Evolutionary conservation across 1,139 yeast genomes (phyloP), one percentile per base, ranked within the genome.

Genomic region (Blastobotrys buckinghamii): DNA sequence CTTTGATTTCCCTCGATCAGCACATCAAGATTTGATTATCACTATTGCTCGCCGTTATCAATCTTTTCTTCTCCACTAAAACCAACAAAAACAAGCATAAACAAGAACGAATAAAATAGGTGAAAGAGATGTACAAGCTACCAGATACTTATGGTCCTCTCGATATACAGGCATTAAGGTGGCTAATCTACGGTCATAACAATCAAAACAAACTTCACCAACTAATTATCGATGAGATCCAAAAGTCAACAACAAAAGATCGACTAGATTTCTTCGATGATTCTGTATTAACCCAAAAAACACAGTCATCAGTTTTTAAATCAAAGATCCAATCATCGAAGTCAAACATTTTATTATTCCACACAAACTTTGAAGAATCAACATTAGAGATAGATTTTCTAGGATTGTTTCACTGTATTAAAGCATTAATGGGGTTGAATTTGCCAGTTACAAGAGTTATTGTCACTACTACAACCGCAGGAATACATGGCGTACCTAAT

Each of bases 401-500:
- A 3, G 29, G 38, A 9, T 12, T 42, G 4, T 42, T 32, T 29
- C 30, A 42, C 9, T 8, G 30, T 2, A 34, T 24, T 7, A 38
- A 32, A 27, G 20, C 45, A 15, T 9, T 34, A 22, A 30, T 36
- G 24, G n/a, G 4, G 16, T 27, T 36, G 20, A 26, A 15, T 15
- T n/a, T 13, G 10, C 5, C 24, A 15, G 7, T 7, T 5, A 22
- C 24, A 22, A 39, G 46, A n/a, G 32, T 41, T 7, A 41, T 41
- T 9, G 30, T 16, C 4, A 27, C 42, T 4, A 32, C 42, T 15
- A 35, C 47, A 12, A 33, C 47, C 7, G 47, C 47, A 24, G 42
- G 47, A 4, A 27, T 20, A 19, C 50, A 52, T 20, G 60, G 58
- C 10, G 53, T 54, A 6, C 61, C 61, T 0, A 54, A 3, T 30